A percentile compares a stretch with the other conserved stretches of the same genome.
These are phyloP conservation scores for Davidsoniella eucalypti DNA, from an alignment of 2,329 filamentous ascomycete species.

Conservation along the genomic window DNA sequence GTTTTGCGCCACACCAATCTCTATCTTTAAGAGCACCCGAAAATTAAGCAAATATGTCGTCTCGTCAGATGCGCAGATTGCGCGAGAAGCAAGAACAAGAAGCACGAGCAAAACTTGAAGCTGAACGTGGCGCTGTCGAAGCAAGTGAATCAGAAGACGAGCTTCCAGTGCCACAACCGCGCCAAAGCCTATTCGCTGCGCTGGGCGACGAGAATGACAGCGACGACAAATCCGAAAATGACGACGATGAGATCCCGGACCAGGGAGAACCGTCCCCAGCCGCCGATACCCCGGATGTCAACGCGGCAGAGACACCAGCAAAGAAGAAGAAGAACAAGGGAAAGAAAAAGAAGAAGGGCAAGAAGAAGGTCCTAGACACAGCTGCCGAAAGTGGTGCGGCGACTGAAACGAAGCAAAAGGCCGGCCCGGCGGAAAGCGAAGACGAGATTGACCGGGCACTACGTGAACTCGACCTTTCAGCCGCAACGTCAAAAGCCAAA, in stretches of 20 bases:
- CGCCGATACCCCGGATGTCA: no score
- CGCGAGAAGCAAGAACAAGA: slow-evolving; percentile 33
- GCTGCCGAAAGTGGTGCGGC: not conserved
- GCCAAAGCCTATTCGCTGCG: slow-evolving; percentile 34
- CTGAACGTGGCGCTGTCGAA: slow-evolving; percentile 18
- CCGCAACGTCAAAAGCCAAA: slow-evolving; percentile 8
- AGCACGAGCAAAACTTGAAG: slow-evolving; percentile 11
- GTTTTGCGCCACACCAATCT: not conserved
- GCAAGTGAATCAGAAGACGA: slow-evolving; percentile 19
- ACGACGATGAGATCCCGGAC: slow-evolving; percentile 18
- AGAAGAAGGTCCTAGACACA: slow-evolving; percentile 23
- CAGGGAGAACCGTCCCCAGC: no score
- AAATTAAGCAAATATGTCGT: slow-evolving; percentile 26
- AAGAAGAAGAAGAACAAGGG: slow-evolving; percentile 16
- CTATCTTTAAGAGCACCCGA: not conserved
- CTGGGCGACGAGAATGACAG: slow-evolving; percentile 29
- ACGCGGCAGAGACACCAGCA: no score
- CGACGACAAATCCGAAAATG: slow-evolving; percentile 23
- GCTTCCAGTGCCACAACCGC: slow-evolving; percentile 22
- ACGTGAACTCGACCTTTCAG: slow-evolving; percentile 28
- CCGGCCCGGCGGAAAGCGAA: slow-evolving; percentile 17
- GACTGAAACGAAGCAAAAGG: not conserved
- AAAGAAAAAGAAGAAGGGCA: slow-evolving; percentile 23
- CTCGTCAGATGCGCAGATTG: slow-evolving; percentile 34
- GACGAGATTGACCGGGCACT: slow-evolving; percentile 43